A percentile compares a stretch with the other conserved stretches of the same genome.
These are phyloP conservation scores for Ascochyta fabae DNA, from an alignment of 2,329 filamentous ascomycete species.

Conservation along the genomic window DNA sequence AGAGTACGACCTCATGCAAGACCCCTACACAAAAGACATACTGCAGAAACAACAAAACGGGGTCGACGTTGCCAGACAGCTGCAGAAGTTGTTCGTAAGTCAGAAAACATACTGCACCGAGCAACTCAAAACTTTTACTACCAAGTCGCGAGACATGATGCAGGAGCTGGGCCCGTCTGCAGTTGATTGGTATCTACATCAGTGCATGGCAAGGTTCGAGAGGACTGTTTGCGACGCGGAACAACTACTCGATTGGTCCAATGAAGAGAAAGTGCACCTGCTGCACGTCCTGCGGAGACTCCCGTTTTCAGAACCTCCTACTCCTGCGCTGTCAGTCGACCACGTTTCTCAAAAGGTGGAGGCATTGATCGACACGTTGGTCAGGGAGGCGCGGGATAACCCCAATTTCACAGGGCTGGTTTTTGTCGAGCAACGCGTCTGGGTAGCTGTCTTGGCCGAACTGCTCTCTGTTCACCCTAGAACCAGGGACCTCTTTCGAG, in stretches of 20 bases:
- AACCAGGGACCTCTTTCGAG: constrained; percentile 43
- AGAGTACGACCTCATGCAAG: constrained; percentile 45
- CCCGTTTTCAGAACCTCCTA: constrained; percentile 9
- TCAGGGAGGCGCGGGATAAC: constrained; percentile 35
- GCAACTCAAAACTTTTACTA: constrained; percentile 45
- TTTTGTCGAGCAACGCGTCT: constrained; percentile 56
- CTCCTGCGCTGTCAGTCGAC: constrained; percentile 20
- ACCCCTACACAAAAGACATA: constrained; percentile 51
- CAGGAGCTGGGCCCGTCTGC: constrained; percentile 49
- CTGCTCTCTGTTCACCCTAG: constrained; percentile 44
- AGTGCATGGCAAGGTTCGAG: constrained; percentile 44
- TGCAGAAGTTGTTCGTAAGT: constrained; percentile 37
- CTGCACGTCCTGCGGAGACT: constrained; percentile 29
- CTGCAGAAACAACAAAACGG: constrained; percentile 27
- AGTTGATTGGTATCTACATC: constrained; percentile 49
- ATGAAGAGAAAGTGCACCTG: constrained; percentile 47
- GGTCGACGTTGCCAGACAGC: constrained; percentile 28
- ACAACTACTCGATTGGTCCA: constrained; percentile 40
- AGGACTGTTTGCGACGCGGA: constrained; percentile 21
- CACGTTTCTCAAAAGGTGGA: constrained; percentile 46
- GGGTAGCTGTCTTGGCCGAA: constrained; percentile 51
- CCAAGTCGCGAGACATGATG: constrained; percentile 41
- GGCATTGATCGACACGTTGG: constrained; percentile 46
- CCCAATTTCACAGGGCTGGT: constrained; percentile 51
- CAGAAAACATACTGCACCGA: constrained; percentile 50